Percentiles rank a stretch among this genome's conserved stretches.
phyloP scores from a whole-genome alignment of 75 land plant genomes.

The Ceratopteris richardii region DNA sequence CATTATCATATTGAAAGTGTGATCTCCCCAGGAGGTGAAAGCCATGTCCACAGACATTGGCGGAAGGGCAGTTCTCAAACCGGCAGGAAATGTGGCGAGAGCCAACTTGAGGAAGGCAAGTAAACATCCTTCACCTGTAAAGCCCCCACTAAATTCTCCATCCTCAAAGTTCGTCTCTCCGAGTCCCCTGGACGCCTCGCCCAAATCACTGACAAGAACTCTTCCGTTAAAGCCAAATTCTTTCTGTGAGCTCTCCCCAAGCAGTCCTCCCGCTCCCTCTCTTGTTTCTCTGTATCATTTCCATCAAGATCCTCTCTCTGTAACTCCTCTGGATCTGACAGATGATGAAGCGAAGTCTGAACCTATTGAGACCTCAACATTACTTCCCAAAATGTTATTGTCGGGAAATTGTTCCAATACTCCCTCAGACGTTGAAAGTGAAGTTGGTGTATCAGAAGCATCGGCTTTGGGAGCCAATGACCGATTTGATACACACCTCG shows the following conservation, averaged over 20 bases:
- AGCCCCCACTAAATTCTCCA: no score
- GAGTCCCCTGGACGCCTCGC: not conserved
- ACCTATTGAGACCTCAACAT: not conserved
- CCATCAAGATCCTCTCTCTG: not conserved
- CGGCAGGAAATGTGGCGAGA: slow-evolving; percentile 1
- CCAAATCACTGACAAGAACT: not conserved
- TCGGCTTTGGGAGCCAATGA: no score
- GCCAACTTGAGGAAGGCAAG: not conserved
- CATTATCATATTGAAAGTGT: no score
- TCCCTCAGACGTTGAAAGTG: no score
- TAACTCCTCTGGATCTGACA: not conserved
- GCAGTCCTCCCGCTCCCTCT: no score
- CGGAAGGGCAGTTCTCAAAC: not conserved
- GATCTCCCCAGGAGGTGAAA: no score
- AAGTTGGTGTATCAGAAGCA: no score
- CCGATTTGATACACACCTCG: no score
- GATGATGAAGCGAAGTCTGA: not conserved
- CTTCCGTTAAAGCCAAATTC: not conserved
- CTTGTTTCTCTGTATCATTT: no score
- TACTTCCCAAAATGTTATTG: no score
- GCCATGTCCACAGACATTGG: slow-evolving; percentile 2
- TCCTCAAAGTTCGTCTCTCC: not conserved
- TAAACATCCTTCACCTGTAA: not conserved
- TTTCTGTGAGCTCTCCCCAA: no score
- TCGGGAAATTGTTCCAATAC: no score